Base-by-base conservation (phyloP, 2,329 filamentous ascomycete genomes). In the Neurospora sp. region DNA sequence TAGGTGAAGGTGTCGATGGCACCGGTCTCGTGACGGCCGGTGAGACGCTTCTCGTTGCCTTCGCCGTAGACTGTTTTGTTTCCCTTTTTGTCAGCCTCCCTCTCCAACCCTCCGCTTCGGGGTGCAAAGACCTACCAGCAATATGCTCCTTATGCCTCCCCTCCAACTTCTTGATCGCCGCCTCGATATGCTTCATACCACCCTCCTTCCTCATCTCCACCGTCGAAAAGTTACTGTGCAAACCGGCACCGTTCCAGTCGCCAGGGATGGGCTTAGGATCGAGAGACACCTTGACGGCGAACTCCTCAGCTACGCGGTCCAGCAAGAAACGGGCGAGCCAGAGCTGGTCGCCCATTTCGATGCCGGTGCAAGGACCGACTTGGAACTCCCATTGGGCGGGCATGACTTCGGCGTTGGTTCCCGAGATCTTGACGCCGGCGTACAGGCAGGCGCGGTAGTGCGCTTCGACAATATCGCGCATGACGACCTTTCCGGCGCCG, bases 301-400 rank as follows among this genome's bases (percentile, higher is more conserved):
- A 97, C 78, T 97, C 94, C 81, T 98, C 95, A 68, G 94, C 92
- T 72, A 97, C 91, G 39, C 73, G 72, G 71, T 92, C 88, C 74
- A 96, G 91, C 76, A 96, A 85, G 88, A 93, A 96, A 74, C 92
- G 91, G 74, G 92, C 92, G 78, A 97, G 86, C 95, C 95, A 97
- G 77, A 98, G 92, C 80, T 97, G 90, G 82, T 98, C 95, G 81
- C 95, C 95, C 86, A 97, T 91, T 79, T 90, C 85, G 77, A 97
- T 97, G 73, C 93, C 94, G 69, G 84, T 81, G 82, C 92, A 96
- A 73, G 94, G 94, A 68, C 94, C 94, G 52, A 97, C 92, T 81
- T 97, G 94, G 88, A 92, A 97, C 81, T 97, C 94, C 94, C 94
- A 97, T 83, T 97, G 94, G 72, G 91, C 93, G 72, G 93, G 91